Base-by-base conservation (phyloP, 202 grass and related monocot species). In the Setaria viridis region DNA sequence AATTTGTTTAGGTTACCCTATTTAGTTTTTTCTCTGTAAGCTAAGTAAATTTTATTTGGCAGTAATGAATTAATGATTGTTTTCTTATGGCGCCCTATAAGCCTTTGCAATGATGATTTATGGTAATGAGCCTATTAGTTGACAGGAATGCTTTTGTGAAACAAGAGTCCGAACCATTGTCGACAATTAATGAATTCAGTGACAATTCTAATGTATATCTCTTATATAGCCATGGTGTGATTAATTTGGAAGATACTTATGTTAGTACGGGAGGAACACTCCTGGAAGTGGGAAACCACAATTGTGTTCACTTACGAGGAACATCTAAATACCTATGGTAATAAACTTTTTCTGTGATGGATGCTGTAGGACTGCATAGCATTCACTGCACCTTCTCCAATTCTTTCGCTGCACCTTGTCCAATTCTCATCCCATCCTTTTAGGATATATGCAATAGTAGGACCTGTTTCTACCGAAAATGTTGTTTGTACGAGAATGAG, bases 101-200 rank as follows among this genome's bases (percentile, higher is more conserved):
- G 57, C 7, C 59, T 62, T 62, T 62, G 11, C 4, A 32, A 11
- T 32, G 25, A 62, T 62, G n/a, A 62, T 62, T 62, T 62, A 62
- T 32, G 4, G 25, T 62, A 13, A 13, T 62, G 10, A 83, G 16
- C 1, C 17, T 71, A 16, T 67, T 68, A 60, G 11, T 53, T 71
- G 83, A 3, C 76, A 14, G n/a, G n/a, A 71, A 72, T 77, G 20
- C 64, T 78, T 65, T 39, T 57, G 46, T 47, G 25, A 21, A 67
- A 49, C 17, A 20, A 15, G 1, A 50, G 19, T 32, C 0, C 7
- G 32, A 17, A 66, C 33, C 70, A 4, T 10, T 82, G 65, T 11
- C 5, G 55, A 41, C 14, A 43, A 15, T 55, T 81, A 13, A 81
- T 20, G 0, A 70, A 33, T 74, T 74, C 37, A 75, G 0, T 49